These are phyloP conservation scores for Pulicaria dysenterica DNA, from an alignment of 129 eudicot species.

Conservation along the genomic window DNA sequence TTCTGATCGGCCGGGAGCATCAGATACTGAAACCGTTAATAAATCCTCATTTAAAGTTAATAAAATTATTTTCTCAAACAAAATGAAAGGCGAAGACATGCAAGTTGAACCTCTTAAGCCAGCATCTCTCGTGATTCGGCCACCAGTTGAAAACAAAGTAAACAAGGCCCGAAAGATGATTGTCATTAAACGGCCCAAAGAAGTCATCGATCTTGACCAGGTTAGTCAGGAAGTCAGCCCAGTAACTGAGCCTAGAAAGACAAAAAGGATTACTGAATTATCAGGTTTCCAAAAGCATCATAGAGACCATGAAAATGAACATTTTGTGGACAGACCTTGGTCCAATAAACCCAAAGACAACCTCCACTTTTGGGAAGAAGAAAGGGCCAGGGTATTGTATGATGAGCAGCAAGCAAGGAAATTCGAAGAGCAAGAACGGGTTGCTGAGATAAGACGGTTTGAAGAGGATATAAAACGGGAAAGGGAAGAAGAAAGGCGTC, in stretches of 20 bases:
- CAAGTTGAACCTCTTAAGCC: conserved; percentile 62
- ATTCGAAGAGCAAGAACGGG: conserved; percentile 63
- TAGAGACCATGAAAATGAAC: conserved; percentile 38
- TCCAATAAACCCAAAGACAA: conserved; percentile 35
- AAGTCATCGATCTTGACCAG: conserved; percentile 65
- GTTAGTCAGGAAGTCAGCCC: conserved; percentile 67
- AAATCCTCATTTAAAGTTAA: conserved; percentile 62
- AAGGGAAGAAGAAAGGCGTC: conserved; percentile 74
- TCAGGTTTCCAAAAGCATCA: conserved; percentile 49
- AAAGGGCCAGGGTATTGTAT: conserved; percentile 38
- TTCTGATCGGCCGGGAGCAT: conserved; percentile 61
- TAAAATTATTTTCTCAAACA: conserved; percentile 70
- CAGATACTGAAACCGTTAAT: conserved; percentile 65
- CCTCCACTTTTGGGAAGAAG: conserved; percentile 39
- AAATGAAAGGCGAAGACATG: conserved; percentile 58
- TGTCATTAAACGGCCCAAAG: conserved; percentile 75
- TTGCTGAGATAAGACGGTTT: conserved; percentile 60
- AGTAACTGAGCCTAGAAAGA: conserved; percentile 61
- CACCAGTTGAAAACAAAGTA: conserved; percentile 57
- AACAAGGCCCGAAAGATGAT: conserved; percentile 53
- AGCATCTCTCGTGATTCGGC: conserved; percentile 65
- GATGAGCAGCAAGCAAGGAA: conserved; percentile 44
- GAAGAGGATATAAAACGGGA: conserved; percentile 74
- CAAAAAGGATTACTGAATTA: conserved; percentile 67
- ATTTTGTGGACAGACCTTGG: conserved; percentile 42